A percentile compares a stretch with the other conserved stretches of the same genome.
Evolutionary conservation across 164 flowering plant species (phyloP).

Genomic region (Cinnamomum chago): DNA sequence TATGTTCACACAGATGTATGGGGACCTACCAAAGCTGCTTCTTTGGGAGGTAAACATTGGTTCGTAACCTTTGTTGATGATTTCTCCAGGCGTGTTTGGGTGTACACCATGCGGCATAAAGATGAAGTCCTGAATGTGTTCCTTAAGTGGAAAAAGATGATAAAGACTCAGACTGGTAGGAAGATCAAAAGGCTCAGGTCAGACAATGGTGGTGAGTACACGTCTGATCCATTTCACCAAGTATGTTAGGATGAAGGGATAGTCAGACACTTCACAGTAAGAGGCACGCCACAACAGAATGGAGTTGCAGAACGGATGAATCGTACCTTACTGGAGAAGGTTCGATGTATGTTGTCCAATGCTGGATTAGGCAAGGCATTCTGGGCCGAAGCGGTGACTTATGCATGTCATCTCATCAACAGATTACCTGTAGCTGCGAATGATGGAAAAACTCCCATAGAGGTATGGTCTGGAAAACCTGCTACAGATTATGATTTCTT

Average conservation of each 20-base stretch:
- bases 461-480: background rate
- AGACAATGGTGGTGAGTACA: background rate
- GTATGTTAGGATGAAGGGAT: no score
- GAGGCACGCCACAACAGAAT: background rate
- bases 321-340: background rate
- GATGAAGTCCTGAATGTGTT: background rate
- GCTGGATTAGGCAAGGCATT: background rate
- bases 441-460: background rate
- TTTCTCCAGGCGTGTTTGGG: background rate
- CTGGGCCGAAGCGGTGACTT: background rate
- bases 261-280: no score
- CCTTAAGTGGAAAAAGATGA: background rate
- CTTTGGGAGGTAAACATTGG: background rate
- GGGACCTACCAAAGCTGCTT: background rate
- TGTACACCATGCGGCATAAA: background rate
- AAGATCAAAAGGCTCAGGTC: no score
- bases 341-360: background rate
- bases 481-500: background rate
- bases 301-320: background rate
- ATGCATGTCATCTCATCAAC: background rate
- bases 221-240: no score
- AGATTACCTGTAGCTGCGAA: background rate
- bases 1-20: conserved; percentile 2
- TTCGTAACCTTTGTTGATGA: background rate
- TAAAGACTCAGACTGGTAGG: no score